A percentile compares a stretch with the other conserved stretches of the same genome.
phyloP scores from a whole-genome alignment of 176 grass and related monocot genomes.

The Ensete glaucum region DNA sequence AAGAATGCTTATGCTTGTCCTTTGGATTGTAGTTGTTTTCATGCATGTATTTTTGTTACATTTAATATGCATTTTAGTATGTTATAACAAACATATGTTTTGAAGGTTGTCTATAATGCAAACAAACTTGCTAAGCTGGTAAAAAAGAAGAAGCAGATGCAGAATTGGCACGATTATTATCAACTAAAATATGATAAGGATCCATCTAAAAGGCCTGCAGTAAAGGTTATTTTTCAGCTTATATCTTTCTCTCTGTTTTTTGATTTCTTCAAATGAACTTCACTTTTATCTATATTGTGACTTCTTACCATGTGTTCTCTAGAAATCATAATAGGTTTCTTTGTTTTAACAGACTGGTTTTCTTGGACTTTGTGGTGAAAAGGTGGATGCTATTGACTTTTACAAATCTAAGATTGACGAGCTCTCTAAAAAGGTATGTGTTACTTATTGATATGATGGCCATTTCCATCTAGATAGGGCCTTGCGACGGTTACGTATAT shows the following conservation, averaged over 20 bases:
- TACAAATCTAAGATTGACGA: conserved; percentile 9
- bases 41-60: too few species aligned
- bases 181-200: not conserved
- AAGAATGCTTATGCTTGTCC: too few species aligned
- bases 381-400: conserved; percentile 17
- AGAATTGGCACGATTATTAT: conserved; percentile 17
- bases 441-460: not conserved
- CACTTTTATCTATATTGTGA: not conserved
- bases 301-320: not conserved
- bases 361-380: conserved; percentile 7
- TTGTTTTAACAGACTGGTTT: conserved; percentile 10
- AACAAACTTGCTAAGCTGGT: conserved; percentile 8
- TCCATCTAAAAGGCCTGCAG: conserved; percentile 4
- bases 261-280: not conserved
- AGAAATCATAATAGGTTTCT: not conserved
- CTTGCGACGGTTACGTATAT: too few species aligned
- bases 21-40: too few species aligned
- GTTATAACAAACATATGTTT: not conserved
- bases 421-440: conserved; percentile 2
- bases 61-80: too few species aligned
- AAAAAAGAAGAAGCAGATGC: conserved; percentile 8
- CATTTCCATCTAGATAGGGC: not conserved
- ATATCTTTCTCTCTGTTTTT: not conserved
- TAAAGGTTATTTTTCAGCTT: not conserved
- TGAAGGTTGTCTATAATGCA: conserved; percentile 16